Base-by-base conservation (phyloP, 1,139 yeast species). In the Yamadazyma oceani region DNA sequence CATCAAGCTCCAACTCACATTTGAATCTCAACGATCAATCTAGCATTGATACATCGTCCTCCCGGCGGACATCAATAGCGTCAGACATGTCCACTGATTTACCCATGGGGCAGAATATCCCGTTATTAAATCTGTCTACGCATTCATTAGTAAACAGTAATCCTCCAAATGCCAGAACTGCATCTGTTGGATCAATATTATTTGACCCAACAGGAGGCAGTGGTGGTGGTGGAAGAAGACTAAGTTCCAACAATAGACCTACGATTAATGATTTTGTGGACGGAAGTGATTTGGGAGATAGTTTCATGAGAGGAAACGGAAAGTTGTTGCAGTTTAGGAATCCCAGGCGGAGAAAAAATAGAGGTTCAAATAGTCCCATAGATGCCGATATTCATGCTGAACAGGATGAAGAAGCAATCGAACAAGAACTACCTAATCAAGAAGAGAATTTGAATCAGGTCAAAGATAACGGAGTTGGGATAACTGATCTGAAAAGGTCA, bases 51-150 rank as follows among this genome's bases (percentile, higher is more conserved):
- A 37, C 44, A 13, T 41, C 48, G 14, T 44, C 48, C 7, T 45
- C 50, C 14, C 33, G 50, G 31, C 40, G 66, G 2, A 35, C 39
- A 7, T 65, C 72, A 0, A 28, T 52, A 3, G 46, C 57, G 2
- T 65, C 69, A 26, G 34, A 44, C 5, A 42, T 42, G 3, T 55
- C 64, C 2, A 44, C 47, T 4, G 57, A 58, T 31, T 23, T 53
- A 3, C 66, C 66, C 1, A 43, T 63, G 15, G 75, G 69, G 16
- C 73, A 64, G 45, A 63, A 67, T 2, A 53, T 69, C 21, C 77
- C 76, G 9, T 52, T 71, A 19, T 54, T 71, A 14, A 53, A 55
- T 13, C 47, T 54, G 34, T 64, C 73, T 1, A 54, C 57, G 5
- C 49, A 64, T 4, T 64, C 71, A 1, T 37, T 64, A 19, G 39